Evolutionary conservation across 2,329 filamentous ascomycete genomes (phyloP), one percentile per base, ranked within the genome.

Genomic region (Alternaria postmessia): DNA sequence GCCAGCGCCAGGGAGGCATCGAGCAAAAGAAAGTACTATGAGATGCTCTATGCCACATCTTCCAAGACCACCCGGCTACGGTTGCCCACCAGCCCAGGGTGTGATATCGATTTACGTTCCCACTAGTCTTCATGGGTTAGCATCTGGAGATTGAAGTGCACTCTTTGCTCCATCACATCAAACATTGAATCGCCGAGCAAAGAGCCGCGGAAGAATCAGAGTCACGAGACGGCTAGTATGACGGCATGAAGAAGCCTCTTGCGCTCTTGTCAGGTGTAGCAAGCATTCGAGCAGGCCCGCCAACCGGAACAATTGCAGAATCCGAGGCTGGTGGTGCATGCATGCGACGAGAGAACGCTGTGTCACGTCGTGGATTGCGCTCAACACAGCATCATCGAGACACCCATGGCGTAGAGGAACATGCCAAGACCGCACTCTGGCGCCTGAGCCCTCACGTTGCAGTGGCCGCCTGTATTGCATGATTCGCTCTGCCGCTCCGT

Each of bases 21-120:
- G 52, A 66, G 68, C 71, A 76, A 77, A 75, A 76, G 68, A 70
- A 77, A 74, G 66, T 61, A 65, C 57, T 59, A 63, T 62, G 61
- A 69, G 57, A 60, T 46, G 39, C 48, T 52, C 62, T 63, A 62
- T 62, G 61, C 44, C 64, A 69, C 62, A 65, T 65, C 67, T 64
- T 64, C 62, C 69, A 68, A 65, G 65, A 61, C 59, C 43, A 47
- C 62, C 59, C 64, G 57, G 58, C 59, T 60, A 32, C 48, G 43
- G 44, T 62, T 64, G 57, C 61, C 61, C 59, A 49, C 49, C 64
- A 54, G 8, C 44, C 55, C 47, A 54, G 62, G 61, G 48, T 56
- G 44, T 63, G 57, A 47, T 59, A 62, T 64, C 38, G 57, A 55
- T 60, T 54, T 48, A 36, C 52, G 39, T 55, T 47, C 59, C 44